Evolutionary conservation across 75 land plant genomes (phyloP).

Genomic region (Adiantum capillusveneris): DNA sequence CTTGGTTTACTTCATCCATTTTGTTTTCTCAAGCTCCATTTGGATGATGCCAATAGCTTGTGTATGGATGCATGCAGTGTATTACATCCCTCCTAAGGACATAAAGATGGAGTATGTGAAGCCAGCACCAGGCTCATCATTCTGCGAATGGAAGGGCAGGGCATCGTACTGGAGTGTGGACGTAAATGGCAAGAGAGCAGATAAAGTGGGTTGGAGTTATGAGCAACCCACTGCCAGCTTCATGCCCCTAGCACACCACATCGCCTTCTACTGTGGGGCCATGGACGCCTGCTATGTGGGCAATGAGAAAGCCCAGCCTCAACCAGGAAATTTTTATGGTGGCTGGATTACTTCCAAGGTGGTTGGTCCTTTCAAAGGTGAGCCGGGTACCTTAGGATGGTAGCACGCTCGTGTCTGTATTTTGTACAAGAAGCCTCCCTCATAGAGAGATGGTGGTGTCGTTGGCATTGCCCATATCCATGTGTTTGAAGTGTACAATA

Average conservation of each 20-base stretch:
- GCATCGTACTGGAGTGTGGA: conserved; percentile 18
- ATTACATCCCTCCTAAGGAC: conserved; percentile 19
- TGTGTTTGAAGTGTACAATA: too few species aligned
- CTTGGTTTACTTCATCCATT: not conserved
- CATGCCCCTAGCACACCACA: conserved; percentile 1
- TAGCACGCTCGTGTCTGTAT: not conserved
- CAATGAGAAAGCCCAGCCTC: conserved; percentile 21
- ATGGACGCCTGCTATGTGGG: conserved; percentile 29
- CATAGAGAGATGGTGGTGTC: too few species aligned
- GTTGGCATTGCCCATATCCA: too few species aligned
- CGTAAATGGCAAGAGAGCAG: conserved; percentile 14
- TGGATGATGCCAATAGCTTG: not conserved
- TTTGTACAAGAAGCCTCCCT: too few species aligned
- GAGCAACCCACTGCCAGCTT: conserved; percentile 13
- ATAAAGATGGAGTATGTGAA: conserved; percentile 21
- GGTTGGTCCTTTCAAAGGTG: conserved; percentile 26
- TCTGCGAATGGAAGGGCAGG: conserved; percentile 23
- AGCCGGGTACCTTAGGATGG: conserved; percentile 21
- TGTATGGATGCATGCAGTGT: conserved; percentile 5
- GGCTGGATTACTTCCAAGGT: conserved; percentile 22
- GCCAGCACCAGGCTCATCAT: conserved; percentile 13
- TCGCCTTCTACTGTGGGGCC: conserved; percentile 16
- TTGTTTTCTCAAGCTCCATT: too few species aligned
- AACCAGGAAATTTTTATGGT: conserved; percentile 23
- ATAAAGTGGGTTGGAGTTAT: conserved; percentile 23